Base-by-base conservation (phyloP, 2,329 filamentous ascomycete genomes). In the Cladophialophora chaetospira region DNA sequence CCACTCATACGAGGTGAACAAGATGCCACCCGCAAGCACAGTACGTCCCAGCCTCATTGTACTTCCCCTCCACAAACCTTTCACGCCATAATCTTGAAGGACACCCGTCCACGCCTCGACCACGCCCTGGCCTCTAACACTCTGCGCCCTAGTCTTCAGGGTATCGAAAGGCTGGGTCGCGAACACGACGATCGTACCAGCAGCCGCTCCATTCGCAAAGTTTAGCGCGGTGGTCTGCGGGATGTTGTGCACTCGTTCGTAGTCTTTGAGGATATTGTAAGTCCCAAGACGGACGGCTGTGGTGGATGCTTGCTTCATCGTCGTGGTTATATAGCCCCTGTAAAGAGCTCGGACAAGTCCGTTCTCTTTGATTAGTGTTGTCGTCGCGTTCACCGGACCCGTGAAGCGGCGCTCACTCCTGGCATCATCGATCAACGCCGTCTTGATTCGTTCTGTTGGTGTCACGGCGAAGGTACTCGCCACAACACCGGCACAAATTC, bases 381-480 rank as follows among this genome's bases (percentile, higher is more conserved):
- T 67, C 2, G 80, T 73, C 26, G 81, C 82, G 65, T 86, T 81
- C 31, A 74, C 61, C 0, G 80, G 75, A 3, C 75, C 77, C 1
- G 70, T 72, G 67, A 83, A 86, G 15, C 77, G 72, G 33, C 72
- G 75, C 17, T 63, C 61, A 36, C 52, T 43, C 11, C 81, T 71
- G 5, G 82, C 82, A 65, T 86, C 83, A 67, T 86, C 83, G 58
- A 87, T 86, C 65, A 88, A 67, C 0, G 84, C 84, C 1, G 86
- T 88, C 68, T 88, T 88, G 66, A 88, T 82, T 13, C 85, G 77
- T 65, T 88, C 86, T 0, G 83, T 86, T 0, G 86, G 86, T 2
- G 85, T 88, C 1, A 88, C 85, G 1, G 84, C 84, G n/a, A 81
- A 77, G 0, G 85, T 75, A 53, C 79, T 83, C 15, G 85, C 84